Base-by-base conservation (phyloP, 2,329 filamentous ascomycete species). In the Pyricularia pennisetigena region DNA sequence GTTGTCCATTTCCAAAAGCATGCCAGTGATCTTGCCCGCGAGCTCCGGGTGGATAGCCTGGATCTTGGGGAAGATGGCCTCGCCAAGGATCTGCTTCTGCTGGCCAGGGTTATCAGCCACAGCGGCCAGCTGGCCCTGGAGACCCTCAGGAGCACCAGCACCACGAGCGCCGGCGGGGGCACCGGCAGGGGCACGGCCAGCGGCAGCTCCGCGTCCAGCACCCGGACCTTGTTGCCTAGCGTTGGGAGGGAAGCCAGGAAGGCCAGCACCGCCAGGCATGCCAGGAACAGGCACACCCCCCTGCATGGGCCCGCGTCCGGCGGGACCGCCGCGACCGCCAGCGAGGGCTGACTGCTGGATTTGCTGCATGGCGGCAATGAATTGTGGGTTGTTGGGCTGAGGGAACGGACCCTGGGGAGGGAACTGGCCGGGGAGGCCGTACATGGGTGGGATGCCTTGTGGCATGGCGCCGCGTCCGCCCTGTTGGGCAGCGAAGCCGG, bases 1-100 rank as follows among this genome's bases (percentile, higher is more conserved):
- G 82, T 98, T 98, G 76, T 98, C 95, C 95, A 99, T 99, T 87
- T 99, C 95, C 75, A 99, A 83, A 75, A 99, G 90, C 95, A 99
- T 99, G 82, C 95, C 95, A 71, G 95, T 99, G 80, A 99, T 98
- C 90, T 99, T 99, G 78, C 95, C 95, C 71, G 95, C 95, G 76
- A 99, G 86, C 75, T 97, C 94, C 70, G 93, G 91, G 84, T 99
- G 95, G 81, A 97, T 90, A 73, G 88, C 88, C 80, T 94, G 89
- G 76, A 99, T 98, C 90, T 98, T 99, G 78, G 95, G 95, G 87
- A 98, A 99, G 75, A 99, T 91, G 74, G 93, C 90, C 83, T 99
- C 95, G 79, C 95, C 95, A 68, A 99, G 89, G 81, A 98, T 92
- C 86, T 99, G 95, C 89, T 99, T 99, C 86, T 98, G 95, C 83